Conservation (phyloP, 768 basidiomycete species). For the Hysterangium stoloniferum region DNA sequence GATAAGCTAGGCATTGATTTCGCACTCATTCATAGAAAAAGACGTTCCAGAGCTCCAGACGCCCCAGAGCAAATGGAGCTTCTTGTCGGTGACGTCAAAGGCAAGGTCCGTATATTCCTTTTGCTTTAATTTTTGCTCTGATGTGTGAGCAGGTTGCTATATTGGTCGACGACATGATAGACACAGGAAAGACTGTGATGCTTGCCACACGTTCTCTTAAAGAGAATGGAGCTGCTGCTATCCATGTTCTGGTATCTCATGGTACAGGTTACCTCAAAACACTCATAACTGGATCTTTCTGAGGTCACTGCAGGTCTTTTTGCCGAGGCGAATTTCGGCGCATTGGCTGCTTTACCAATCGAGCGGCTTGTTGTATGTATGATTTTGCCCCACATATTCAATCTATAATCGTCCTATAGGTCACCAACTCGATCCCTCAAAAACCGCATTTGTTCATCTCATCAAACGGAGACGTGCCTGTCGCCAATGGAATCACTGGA, state of each 20-base stretch:
- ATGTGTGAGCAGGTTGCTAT: constrained; percentile 61
- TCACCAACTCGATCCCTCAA: constrained; percentile 95
- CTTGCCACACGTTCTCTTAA: constrained; percentile 79
- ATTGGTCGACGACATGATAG: constrained; percentile 98
- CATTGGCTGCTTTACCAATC: constrained; percentile 65
- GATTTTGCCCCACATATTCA: not conserved
- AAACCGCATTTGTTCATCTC: constrained; percentile 36
- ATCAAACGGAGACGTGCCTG: constrained; percentile 4
- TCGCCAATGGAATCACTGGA: not conserved
- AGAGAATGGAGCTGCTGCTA: constrained; percentile 81
- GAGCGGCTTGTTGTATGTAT: constrained; percentile 74
- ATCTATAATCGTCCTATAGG: constrained; percentile 34
- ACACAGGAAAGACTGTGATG: constrained; percentile 84
- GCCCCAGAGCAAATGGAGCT: constrained; percentile 84
- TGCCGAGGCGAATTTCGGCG: constrained; percentile 63
- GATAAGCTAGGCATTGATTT: constrained; percentile 95
- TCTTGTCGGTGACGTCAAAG: constrained; percentile 88
- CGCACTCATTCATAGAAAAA: constrained; percentile 89
- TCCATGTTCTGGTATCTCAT: constrained; percentile 89
- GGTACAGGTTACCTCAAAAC: constrained; percentile 39
- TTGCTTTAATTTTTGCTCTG: constrained; percentile 1
- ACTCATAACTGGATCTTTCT: constrained; percentile 15
- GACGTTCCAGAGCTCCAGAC: constrained; percentile 56
- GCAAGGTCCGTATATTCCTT: constrained; percentile 61
- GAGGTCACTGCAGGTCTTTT: constrained; percentile 51